These are phyloP conservation scores for Diaporthe nobilis DNA, from an alignment of 2,329 filamentous ascomycete species.

Conservation along the genomic window DNA sequence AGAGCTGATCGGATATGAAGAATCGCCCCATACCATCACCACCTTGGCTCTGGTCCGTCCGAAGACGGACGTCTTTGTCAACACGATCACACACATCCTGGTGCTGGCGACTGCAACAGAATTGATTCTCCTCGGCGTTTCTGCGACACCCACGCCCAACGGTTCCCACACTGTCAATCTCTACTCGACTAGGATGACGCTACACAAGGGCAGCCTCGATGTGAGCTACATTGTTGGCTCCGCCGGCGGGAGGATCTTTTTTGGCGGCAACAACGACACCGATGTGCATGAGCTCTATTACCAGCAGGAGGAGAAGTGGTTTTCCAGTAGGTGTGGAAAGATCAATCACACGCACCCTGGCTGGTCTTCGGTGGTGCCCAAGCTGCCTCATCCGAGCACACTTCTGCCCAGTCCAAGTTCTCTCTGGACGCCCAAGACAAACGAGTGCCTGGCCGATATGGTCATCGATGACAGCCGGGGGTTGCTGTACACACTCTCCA, in stretches of 20 bases:
- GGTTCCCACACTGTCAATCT: slow-evolving; percentile 82
- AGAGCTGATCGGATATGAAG: slow-evolving; percentile 92
- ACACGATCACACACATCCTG: slow-evolving; percentile 87
- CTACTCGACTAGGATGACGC: slow-evolving; percentile 90
- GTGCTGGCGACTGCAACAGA: slow-evolving; percentile 90
- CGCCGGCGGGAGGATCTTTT: slow-evolving; percentile 92
- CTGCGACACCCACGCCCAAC: slow-evolving; percentile 74
- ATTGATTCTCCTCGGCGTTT: slow-evolving; percentile 89
- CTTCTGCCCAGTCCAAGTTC: slow-evolving; percentile 59
- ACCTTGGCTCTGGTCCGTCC: slow-evolving; percentile 91
- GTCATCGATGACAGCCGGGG: slow-evolving; percentile 90
- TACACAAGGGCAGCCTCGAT: slow-evolving; percentile 81
- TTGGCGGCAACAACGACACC: slow-evolving; percentile 83
- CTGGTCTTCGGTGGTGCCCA: slow-evolving; percentile 75
- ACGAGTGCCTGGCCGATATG: slow-evolving; percentile 82
- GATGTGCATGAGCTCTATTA: slow-evolving; percentile 96
- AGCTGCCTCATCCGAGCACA: slow-evolving; percentile 56
- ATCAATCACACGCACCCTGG: slow-evolving; percentile 87
- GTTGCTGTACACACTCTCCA: slow-evolving; percentile 92
- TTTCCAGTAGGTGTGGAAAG: slow-evolving; percentile 88
- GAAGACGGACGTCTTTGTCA: slow-evolving; percentile 88
- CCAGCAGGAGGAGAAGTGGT: slow-evolving; percentile 98
- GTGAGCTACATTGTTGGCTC: slow-evolving; percentile 86
- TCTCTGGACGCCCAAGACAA: slow-evolving; percentile 65
- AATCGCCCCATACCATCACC: slow-evolving; percentile 88